Percentiles rank a stretch among this genome's conserved stretches.
phyloP scores from a whole-genome alignment of 306 rosid genomes.

The Spatholobus suberectus region DNA sequence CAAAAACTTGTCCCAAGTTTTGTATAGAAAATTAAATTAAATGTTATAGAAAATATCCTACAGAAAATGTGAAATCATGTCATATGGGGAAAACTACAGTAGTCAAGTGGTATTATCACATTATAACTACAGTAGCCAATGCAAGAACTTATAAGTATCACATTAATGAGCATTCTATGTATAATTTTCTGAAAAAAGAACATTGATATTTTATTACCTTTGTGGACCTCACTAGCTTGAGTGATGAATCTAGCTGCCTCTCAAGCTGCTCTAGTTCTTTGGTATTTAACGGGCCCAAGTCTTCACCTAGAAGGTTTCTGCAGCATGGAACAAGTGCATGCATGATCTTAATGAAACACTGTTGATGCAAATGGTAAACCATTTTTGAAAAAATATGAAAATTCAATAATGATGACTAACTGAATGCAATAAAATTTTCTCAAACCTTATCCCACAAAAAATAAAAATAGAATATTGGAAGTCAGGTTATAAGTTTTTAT shows the following conservation, averaged over 20 bases:
- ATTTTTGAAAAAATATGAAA: background rate
- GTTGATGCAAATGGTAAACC: background rate
- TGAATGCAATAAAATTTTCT: background rate
- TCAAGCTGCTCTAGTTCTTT: conserved; percentile 98
- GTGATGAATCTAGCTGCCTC: conserved; percentile 85
- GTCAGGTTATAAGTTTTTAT: background rate
- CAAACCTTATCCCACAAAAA: background rate
- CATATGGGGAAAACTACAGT: background rate
- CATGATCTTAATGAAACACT: background rate
- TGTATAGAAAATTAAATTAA: background rate
- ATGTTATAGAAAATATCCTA: background rate
- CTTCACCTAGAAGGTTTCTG: conserved; percentile 97
- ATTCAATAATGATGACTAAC: background rate
- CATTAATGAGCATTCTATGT: background rate
- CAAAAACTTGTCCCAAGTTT: background rate
- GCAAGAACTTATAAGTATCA: background rate
- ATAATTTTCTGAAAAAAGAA: background rate
- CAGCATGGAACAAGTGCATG: conserved; percentile 10
- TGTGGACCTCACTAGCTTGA: conserved; percentile 86
- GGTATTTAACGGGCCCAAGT: conserved; percentile 83
- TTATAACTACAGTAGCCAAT: too few species aligned
- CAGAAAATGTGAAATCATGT: background rate
- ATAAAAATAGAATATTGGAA: background rate
- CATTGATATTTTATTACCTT: conserved; percentile 58
- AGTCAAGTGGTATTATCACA: background rate